Percentiles rank a stretch among this genome's conserved stretches.
Evolutionary conservation across 345 rosid species (phyloP).

Genomic region (Mangifera indica): DNA sequence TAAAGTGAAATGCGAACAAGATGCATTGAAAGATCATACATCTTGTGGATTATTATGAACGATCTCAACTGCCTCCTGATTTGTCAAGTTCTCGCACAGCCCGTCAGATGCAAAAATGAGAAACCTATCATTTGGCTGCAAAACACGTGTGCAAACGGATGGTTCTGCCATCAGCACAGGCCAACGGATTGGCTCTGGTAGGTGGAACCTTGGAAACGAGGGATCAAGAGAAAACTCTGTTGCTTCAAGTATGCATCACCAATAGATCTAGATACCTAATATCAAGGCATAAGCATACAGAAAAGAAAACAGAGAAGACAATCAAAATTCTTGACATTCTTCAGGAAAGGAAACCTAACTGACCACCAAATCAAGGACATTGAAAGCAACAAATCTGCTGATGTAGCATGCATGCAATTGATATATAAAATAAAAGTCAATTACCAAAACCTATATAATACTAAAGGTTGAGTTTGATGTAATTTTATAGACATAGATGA

Average conservation of each 20-base stretch:
- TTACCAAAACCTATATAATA: background rate
- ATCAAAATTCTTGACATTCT: conserved; percentile 1
- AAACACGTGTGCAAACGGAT: conserved; percentile 51
- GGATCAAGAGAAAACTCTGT: conserved; percentile 82
- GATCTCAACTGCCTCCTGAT: conserved; percentile 84
- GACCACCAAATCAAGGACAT: conserved; percentile 2
- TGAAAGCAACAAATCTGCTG: background rate
- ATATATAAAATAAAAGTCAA: background rate
- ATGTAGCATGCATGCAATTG: background rate
- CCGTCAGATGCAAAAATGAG: conserved; percentile 97
- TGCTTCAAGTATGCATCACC: conserved; percentile 96
- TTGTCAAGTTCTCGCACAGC: conserved; percentile 80
- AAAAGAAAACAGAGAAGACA: background rate
- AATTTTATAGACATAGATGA: background rate
- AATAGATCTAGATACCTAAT: conserved; percentile 85
- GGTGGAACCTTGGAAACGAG: conserved; percentile 79
- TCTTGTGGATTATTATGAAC: conserved; percentile 62
- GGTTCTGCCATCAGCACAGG: conserved; percentile 90
- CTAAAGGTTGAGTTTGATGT: background rate
- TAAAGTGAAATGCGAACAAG: background rate
- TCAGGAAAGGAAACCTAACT: background rate
- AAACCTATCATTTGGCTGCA: conserved; percentile 72
- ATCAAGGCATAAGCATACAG: conserved; percentile 10
- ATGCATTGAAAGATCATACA: conserved; percentile 37
- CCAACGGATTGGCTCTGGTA: conserved; percentile 65